Evolutionary conservation across 495 filamentous ascomycete genomes (phyloP), one percentile per base, ranked within the genome.

Genomic region (Glutinoglossum americanum): DNA sequence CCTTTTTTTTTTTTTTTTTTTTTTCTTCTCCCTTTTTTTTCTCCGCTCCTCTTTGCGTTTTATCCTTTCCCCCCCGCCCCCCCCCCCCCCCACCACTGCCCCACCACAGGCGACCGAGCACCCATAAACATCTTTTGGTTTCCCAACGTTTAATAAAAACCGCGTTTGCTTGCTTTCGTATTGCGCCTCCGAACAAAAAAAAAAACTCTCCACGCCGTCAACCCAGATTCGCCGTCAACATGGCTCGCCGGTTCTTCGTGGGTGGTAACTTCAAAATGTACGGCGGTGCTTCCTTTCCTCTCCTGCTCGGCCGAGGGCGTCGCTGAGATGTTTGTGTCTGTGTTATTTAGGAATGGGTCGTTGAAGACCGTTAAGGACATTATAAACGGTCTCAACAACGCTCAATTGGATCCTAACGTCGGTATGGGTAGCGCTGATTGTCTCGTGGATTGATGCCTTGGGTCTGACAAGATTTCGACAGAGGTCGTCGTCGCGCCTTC

Each of bases 241-340:
- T 94, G 89, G 76, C 80, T 74, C 90, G 92, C 76, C 84, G 88
- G 82, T 98, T 96, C 79, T 96, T 98, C 74, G 87, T 98, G 69
- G 92, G 92, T 70, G 92, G 92, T 68, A 98, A 97, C 81, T 97
- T 97, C 78, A 98, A 98, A 77, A 95, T 94, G 88, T 90, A 69
- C 21, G 32, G 13, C 1, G 56, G 77, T 72, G 27, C 57, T 56
- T 49, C 62, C 60, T n/a, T n/a, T n/a, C n/a, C n/a, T 57, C 49
- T 48, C 61, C 49, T 56, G 62, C 61, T 64, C 58, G 54, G 60
- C 62, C 48, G 61, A 8, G 33, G 60, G 63, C 61, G 60, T 65
- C 64, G 41, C 59, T 33, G 58, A 56, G 23, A 57, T 27, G 17
- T 6, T 53, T 56, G 57, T 23, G 56, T 23, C 37, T 26, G 39